These are phyloP conservation scores for Boechera divaricarpa DNA, from an alignment of 345 rosid genomes.

Conservation along the genomic window DNA sequence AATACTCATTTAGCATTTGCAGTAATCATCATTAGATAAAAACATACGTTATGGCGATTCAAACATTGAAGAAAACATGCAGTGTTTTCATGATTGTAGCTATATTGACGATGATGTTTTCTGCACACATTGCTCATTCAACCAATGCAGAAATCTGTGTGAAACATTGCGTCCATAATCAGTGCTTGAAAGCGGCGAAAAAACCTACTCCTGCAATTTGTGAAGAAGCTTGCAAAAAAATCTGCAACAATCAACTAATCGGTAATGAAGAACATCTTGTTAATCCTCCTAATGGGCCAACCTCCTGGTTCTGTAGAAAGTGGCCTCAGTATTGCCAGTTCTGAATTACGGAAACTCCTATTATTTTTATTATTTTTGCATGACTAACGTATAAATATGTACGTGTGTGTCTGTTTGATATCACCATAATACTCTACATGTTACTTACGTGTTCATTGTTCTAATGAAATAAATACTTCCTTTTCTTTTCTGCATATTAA, in stretches of 20 bases:
- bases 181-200: not conserved
- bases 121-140: slow-evolving; percentile 4
- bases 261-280: not conserved
- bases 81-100: not conserved
- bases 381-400: not conserved
- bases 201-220: not conserved
- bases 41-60: not conserved
- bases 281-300: not conserved
- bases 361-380: not conserved
- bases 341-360: not conserved
- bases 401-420: not conserved
- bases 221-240: not conserved
- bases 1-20: not conserved
- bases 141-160: not conserved
- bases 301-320: not conserved
- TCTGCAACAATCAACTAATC: not conserved
- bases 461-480: not conserved
- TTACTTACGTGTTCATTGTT: not conserved
- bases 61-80: not conserved
- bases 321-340: not conserved
- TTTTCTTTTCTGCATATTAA: not conserved
- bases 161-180: not conserved
- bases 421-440: not conserved
- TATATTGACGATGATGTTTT: not conserved
- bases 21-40: not conserved